Base-by-base conservation (phyloP, 1,284 basidiomycete genomes). In the Tausonia pullulans region DNA sequence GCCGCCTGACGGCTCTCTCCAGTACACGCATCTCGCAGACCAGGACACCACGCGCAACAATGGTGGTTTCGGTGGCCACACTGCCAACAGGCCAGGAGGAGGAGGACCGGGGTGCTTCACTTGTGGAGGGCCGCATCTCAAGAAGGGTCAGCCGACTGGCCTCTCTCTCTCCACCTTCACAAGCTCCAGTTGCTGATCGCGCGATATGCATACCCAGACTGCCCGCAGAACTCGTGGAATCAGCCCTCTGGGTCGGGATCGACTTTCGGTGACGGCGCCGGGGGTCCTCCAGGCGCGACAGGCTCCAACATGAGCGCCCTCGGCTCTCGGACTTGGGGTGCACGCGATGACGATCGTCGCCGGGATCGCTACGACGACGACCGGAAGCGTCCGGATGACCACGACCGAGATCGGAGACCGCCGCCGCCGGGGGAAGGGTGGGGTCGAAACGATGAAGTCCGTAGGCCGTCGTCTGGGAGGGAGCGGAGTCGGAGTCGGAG, bases 11-110 rank as follows among this genome's bases (percentile, higher is more conserved):
- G 70, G 67, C 69, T 16, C 73, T 72, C 5, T 66, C 71, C 49
- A 95, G 78, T 98, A 96, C 73, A 98, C 95, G 16, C 94, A 98
- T 78, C 78, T 98, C 69, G 78, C 91, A 52, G 92, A 94, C 72
- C 90, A 98, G 79, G 95, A 98, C 75, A 98, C 95, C 1, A 89
- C 88, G 79, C 60, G 79, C 81, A 67, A 83, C 83, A 73, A 78
- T 57, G 83, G 83, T 45, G 84, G 85, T 6, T 81, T 79, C 8
- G 67, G 72, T 9, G 70, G 69, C 39, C 67, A 69, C 57, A 62
- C 67, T 56, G 78, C 79, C 62, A 41, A 66, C 43, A 51, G 55
- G 14, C 10, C 54, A 4, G 62, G 54, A 4, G 79, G 79, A 0
- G 81, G 83, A 46, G 79, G 78, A 0, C 81, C 81, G 11, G 90